Base-by-base conservation (phyloP, 495 filamentous ascomycete genomes). In the Podospora sp. region DNA sequence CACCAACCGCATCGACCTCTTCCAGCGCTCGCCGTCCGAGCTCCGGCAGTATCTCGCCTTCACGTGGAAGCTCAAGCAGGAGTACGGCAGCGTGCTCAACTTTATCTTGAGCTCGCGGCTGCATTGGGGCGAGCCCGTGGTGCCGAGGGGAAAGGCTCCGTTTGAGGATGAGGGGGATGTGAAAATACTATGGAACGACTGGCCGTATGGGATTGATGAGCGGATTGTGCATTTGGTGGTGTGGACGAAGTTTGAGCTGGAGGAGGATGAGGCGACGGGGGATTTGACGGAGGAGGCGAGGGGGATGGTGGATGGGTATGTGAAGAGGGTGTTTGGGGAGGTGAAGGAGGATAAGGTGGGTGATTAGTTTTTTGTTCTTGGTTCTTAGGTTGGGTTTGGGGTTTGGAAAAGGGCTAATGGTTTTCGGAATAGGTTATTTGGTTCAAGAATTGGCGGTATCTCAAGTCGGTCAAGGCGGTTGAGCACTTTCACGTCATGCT, bases 401-500 rank as follows among this genome's bases (percentile, higher is more conserved):
- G 36, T 33, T 33, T 36, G 49, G 26, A n/a, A 22, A 8, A 26
- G 21, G 14, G 25, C 16, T 63, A n/a, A 21, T 58, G 65, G 51
- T 52, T 25, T 52, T 11, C 14, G 2, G 24, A 21, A 65, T 65
- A 91, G 88, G 87, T 93, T 40, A 84, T 91, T 53, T 97, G 92
- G 92, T 96, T 96, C 81, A 93, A 90, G 82, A 96, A 96, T 72
- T 96, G 92, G 92, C 83, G 80, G 60, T 85, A 84, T 2, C 79
- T 97, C 67, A 96, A 96, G 77, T 90, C 87, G 2, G 85, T 97
- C 14, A 86, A 92, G 68, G 86, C 90, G n/a, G 85, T 96, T n/a
- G 93, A 97, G 82, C 93, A 97, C 73, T 95, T 97, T 77, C 93
- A 97, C 77, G 90, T 97, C 73, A 93, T 97, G 91, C 80, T 97